Evolutionary conservation across 805 yeast species (phyloP), one percentile per base, ranked within the genome.

Genomic region (Nakazawaea wyomingensis): DNA sequence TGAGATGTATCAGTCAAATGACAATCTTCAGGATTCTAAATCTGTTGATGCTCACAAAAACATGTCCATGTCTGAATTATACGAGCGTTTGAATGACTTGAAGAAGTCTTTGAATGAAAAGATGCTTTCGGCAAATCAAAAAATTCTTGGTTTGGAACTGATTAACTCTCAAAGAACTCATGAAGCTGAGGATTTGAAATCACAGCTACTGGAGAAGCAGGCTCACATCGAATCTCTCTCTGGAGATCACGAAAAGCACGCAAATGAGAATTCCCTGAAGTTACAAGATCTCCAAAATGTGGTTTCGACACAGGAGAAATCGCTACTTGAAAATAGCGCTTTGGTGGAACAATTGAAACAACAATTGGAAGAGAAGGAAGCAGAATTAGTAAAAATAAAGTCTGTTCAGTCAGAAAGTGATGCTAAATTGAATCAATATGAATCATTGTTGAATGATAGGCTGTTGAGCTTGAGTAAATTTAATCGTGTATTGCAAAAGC

Each of bases 71-170:
- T 4, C 24, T 22, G 30, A 32, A 14, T 31, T 42, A 10, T 42
- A 42, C 17, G 37, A 30, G 2, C 19, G 45, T 9, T 22, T 42
- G 17, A 42, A 29, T 19, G 45, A 35, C 4, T 30, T 42, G 33
- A 42, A 42, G 21, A 22, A 8, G 18, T 36, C 45, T 3, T 42
- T 42, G 37, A 42, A 42, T 29, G 37, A 35, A 16, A 42, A 42
- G 30, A 42, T 42, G 45, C 30, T 13, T 6, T 26, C 11, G 36
- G 45, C 45, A 14, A 42, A 36, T 16, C 40, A 42, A 5, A 42
- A 36, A 24, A 42, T 42, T 7, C 33, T 36, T 21, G 32, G 33
- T 3, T 36, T 42, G 33, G 45, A 42, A 27, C 29, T 8, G 13
- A 16, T 11, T 4, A 42, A 31, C 26, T 3, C 18, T 4, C 24